Percentiles rank a stretch among this genome's conserved stretches.
These are phyloP conservation scores for Blepharisma stoltei DNA, from an alignment of 73 alveolate genomes.

Conservation along the genomic window DNA sequence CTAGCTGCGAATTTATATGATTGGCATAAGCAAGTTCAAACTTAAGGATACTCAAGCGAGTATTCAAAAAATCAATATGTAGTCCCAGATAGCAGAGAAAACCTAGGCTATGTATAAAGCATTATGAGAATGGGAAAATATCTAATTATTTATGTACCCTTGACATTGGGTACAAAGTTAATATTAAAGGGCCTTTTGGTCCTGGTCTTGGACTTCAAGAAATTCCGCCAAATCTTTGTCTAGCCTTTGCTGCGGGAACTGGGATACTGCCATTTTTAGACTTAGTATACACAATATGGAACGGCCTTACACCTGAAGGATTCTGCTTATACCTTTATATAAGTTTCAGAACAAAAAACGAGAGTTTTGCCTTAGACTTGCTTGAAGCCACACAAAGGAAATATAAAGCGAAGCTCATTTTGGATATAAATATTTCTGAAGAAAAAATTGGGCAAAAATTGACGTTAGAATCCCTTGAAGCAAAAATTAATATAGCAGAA, in stretches of 20 bases:
- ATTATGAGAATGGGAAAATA: neutral
- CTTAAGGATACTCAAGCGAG: neutral
- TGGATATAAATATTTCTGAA: too few relatives aligned
- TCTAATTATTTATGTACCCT: neutral
- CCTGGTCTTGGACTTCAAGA: neutral
- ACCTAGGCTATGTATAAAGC: neutral
- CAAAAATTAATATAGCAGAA: too few relatives aligned
- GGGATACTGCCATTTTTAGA: conserved; percentile 16
- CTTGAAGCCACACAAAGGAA: neutral
- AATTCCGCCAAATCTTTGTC: neutral
- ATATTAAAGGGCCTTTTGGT: conserved; percentile 16
- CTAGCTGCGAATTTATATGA: neutral
- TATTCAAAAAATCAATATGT: neutral
- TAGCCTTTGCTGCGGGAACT: conserved; percentile 14
- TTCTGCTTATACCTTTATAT: neutral
- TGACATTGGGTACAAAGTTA: neutral
- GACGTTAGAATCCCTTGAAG: too few relatives aligned
- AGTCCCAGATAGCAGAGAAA: neutral
- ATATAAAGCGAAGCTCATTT: too few relatives aligned
- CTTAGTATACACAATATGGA: neutral
- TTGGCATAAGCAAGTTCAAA: conserved; percentile 9
- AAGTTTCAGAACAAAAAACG: neutral
- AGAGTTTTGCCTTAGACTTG: conserved; percentile 5
- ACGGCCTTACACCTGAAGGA: neutral
- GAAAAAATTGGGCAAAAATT: too few relatives aligned